Evolutionary conservation across 352 stramenopile genomes (phyloP).

Genomic region (Phytophthora sansomeana): DNA sequence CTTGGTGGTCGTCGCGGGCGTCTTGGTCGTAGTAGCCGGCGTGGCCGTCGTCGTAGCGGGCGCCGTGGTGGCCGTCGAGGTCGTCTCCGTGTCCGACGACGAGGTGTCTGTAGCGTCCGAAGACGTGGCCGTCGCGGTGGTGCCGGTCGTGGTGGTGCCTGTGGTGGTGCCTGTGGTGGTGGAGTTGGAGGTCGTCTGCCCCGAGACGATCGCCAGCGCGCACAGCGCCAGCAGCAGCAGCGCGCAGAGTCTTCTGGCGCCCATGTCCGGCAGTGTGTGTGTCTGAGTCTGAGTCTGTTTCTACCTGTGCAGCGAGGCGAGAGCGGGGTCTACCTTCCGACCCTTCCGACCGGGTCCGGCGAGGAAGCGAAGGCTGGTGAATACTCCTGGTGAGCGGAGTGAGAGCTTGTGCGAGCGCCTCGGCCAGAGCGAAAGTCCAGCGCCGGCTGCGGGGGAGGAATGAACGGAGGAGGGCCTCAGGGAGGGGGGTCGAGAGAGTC

Average conservation of each 20-base stretch:
- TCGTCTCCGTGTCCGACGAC: slow-evolving; percentile 31
- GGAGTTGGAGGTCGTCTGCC: slow-evolving; percentile 34
- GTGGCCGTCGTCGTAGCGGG: slow-evolving; percentile 31
- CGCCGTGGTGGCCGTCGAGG: slow-evolving; percentile 22
- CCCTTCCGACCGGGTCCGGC: background rate
- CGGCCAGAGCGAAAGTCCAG: slow-evolving; percentile 31
- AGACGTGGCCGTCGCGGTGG: slow-evolving; percentile 12
- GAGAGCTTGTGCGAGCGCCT: slow-evolving; percentile 22
- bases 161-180: slow-evolving; percentile 26
- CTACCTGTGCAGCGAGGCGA: background rate
- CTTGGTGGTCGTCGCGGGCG: slow-evolving; percentile 21
- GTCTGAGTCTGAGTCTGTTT: slow-evolving; percentile 1
- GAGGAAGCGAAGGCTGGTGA: slow-evolving; percentile 13
- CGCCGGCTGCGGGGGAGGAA: slow-evolving; percentile 12
- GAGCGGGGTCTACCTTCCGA: background rate
- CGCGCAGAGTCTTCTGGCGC: slow-evolving; percentile 21
- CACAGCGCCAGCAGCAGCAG: slow-evolving; percentile 35
- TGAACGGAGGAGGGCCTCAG: slow-evolving; percentile 21
- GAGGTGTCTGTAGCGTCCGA: slow-evolving; percentile 15
- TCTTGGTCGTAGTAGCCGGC: slow-evolving; percentile 26
- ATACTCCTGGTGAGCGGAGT: slow-evolving; percentile 38
- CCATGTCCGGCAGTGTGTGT: slow-evolving; percentile 24
- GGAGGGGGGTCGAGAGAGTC: slow-evolving; percentile 30
- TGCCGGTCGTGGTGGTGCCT: slow-evolving; percentile 22
- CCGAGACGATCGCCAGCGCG: slow-evolving; percentile 26